phyloP scores from a whole-genome alignment of 139 green algal species.

The Coccomyxa sp. region DNA sequence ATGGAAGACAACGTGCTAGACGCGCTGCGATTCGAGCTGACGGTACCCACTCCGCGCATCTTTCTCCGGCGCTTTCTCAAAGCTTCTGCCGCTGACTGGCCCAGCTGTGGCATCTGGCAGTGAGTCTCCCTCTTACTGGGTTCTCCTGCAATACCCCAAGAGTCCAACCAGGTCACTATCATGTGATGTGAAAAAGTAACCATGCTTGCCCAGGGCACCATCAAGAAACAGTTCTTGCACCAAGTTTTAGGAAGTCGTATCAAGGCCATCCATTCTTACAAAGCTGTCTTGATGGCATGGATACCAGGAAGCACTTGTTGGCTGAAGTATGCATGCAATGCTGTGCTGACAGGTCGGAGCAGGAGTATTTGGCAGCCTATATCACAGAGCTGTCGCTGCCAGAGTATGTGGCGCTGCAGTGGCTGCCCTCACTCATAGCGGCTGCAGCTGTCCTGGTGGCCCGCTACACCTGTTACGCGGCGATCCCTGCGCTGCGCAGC shows the following conservation, averaged over 20 bases:
- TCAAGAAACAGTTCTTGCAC: not conserved
- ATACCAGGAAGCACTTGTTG: no score
- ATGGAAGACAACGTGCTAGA: constrained; percentile 84
- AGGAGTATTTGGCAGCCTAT: constrained; percentile 79
- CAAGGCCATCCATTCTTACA: no score
- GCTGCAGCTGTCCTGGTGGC: constrained; percentile 70
- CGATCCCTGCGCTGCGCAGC: not conserved
- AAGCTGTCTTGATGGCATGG: no score
- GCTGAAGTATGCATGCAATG: no score
- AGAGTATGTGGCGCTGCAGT: constrained; percentile 77
- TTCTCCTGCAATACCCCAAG: not conserved
- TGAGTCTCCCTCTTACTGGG: not conserved
- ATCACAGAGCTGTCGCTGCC: constrained; percentile 86
- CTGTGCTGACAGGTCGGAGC: constrained; percentile 6
- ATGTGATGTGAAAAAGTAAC: constrained; percentile 8
- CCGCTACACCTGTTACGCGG: constrained; percentile 37
- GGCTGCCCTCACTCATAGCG: constrained; percentile 65
- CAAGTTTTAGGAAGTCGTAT: no score
- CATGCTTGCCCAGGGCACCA: constrained; percentile 1
- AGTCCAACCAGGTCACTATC: constrained; percentile 35
- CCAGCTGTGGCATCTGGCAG: constrained; percentile 12
- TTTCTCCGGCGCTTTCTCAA: constrained; percentile 83
- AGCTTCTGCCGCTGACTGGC: constrained; percentile 26
- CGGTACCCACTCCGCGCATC: constrained; percentile 84
- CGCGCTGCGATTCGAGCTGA: constrained; percentile 85